These are phyloP conservation scores for Nannochloropsis salina DNA, from an alignment of 108 stramenopile species.

Conservation along the genomic window DNA sequence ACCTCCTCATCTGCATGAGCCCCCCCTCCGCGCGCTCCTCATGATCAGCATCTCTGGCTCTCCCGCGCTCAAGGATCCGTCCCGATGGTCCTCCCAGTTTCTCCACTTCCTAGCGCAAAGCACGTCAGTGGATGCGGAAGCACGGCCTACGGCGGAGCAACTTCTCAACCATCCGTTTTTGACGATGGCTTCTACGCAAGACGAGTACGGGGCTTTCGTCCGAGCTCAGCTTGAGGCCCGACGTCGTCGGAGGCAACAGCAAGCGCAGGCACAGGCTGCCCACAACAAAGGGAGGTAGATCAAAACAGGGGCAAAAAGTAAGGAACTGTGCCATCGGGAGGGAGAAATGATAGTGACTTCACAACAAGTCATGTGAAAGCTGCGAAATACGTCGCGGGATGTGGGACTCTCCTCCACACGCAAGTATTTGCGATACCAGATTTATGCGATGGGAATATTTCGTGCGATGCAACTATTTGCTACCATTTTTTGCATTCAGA, in stretches of 20 bases:
- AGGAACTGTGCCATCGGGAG: too few relatives aligned
- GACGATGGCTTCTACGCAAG: constrained; percentile 50
- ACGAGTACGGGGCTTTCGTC: constrained; percentile 54
- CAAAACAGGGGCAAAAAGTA: too few relatives aligned
- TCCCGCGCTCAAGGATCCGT: constrained; percentile 51
- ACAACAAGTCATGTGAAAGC: too few relatives aligned
- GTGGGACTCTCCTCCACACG: too few relatives aligned
- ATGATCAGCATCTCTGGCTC: constrained; percentile 59
- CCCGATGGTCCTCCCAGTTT: constrained; percentile 54
- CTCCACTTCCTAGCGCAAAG: constrained; percentile 57
- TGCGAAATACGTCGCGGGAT: too few relatives aligned
- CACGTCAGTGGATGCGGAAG: constrained; percentile 45
- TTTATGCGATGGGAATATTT: too few relatives aligned
- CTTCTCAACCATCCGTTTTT: constrained; percentile 64
- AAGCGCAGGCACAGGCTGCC: background rate
- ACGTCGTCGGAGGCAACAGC: constrained; percentile 13
- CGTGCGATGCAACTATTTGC: too few relatives aligned
- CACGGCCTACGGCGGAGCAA: constrained; percentile 59
- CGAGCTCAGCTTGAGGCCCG: constrained; percentile 33
- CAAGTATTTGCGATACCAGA: too few relatives aligned
- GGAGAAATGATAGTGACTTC: too few relatives aligned
- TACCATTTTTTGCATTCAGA: too few relatives aligned
- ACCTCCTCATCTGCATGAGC: constrained; percentile 61
- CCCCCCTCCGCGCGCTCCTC: constrained; percentile 61
- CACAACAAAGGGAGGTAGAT: background rate